phyloP scores from a whole-genome alignment of 2,329 filamentous ascomycete genomes.

The Phoma herbarum region DNA sequence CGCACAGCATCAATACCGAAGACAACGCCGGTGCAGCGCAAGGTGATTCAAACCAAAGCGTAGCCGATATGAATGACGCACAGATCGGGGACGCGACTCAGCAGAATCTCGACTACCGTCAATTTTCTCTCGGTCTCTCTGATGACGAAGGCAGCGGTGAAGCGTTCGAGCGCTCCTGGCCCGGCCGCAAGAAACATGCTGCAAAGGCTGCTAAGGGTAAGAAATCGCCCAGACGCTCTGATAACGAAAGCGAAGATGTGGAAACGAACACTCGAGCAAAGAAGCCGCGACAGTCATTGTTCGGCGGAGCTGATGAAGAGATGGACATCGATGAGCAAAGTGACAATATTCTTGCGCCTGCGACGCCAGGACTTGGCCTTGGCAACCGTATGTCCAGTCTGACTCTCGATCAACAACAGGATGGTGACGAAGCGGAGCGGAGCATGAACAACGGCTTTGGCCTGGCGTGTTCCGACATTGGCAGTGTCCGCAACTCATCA shows the following conservation, averaged over 20 bases:
- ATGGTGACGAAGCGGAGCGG: not conserved
- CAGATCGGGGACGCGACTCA: no score
- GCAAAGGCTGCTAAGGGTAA: constrained; percentile 4
- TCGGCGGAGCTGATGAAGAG: constrained; percentile 15
- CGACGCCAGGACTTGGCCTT: constrained; percentile 6
- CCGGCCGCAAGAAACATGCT: constrained; percentile 1
- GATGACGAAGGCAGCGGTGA: constrained; percentile 27
- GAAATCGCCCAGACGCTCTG: constrained; percentile 22
- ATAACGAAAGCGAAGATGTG: constrained; percentile 4
- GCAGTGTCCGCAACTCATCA: constrained; percentile 20
- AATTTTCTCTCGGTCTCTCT: constrained; percentile 22
- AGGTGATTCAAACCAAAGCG: no score
- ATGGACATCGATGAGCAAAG: not conserved
- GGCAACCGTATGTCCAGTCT: constrained; percentile 26
- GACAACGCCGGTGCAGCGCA: no score
- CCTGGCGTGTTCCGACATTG: constrained; percentile 17
- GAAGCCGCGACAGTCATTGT: constrained; percentile 29
- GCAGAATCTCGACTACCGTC: constrained; percentile 4
- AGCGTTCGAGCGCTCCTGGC: constrained; percentile 22
- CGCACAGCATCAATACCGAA: not conserved
- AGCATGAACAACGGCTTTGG: constrained; percentile 16
- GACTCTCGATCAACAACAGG: constrained; percentile 18
- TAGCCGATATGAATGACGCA: no score
- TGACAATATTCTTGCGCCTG: not conserved
- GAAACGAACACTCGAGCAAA: constrained; percentile 19